Conservation (phyloP, 1,284 basidiomycete species). For the Microbotryum silenes-acaulis region DNA sequence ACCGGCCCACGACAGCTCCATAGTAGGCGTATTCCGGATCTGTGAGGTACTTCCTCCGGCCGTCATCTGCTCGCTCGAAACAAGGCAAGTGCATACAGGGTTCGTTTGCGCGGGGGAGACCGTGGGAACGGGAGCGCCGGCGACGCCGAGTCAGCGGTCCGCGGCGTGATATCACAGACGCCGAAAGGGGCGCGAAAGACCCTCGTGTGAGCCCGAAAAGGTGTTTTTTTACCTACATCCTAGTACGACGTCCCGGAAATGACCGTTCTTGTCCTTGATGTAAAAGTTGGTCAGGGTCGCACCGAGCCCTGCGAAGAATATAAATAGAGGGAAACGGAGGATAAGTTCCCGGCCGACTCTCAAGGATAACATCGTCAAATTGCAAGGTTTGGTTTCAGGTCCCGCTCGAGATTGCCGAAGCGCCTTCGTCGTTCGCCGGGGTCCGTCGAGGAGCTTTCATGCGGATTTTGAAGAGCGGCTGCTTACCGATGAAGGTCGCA, state of each 20-base stretch:
- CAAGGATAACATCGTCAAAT: neutral
- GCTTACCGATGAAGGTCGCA: constrained; percentile 16
- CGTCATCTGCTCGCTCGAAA: constrained; percentile 35
- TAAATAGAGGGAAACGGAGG: neutral
- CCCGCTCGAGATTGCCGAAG: neutral
- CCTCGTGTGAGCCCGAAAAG: too few relatives aligned
- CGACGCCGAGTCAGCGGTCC: too few relatives aligned
- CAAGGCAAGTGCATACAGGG: neutral
- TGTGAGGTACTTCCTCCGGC: constrained; percentile 36
- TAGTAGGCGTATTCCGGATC: constrained; percentile 38
- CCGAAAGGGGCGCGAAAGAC: neutral
- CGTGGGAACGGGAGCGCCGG: too few relatives aligned
- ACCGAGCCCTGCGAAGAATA: constrained; percentile 30
- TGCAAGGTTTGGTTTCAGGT: neutral
- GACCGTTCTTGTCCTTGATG: constrained; percentile 35
- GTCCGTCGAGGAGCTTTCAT: too few relatives aligned
- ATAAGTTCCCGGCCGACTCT: neutral
- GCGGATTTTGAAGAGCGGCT: neutral
- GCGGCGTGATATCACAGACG: too few relatives aligned
- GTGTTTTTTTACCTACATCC: constrained; percentile 7
- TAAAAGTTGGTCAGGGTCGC: constrained; percentile 36
- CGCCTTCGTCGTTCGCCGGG: neutral
- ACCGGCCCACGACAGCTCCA: constrained; percentile 27
- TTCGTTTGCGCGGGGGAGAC: too few relatives aligned
- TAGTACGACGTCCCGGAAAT: constrained; percentile 31